Percentiles rank a stretch among this genome's conserved stretches.
Conservation (phyloP, 2,329 filamentous ascomycete genomes). For the Nemania sp. region DNA sequence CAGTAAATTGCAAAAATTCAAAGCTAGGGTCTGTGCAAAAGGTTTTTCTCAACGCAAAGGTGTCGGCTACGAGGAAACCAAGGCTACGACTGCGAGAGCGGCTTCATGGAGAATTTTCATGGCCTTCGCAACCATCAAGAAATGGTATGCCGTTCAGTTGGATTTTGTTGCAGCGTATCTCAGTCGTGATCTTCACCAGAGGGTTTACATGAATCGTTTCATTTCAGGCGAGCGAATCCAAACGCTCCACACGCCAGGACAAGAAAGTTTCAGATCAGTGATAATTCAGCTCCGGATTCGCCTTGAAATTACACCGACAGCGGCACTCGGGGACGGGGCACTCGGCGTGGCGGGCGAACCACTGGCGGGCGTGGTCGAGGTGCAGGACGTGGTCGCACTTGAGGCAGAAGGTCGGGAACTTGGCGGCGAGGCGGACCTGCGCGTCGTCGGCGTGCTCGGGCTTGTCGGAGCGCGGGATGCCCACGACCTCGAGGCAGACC, state of each 20-base stretch:
- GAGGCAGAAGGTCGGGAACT: conserved; percentile 70
- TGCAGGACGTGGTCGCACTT: conserved; percentile 70
- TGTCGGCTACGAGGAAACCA: too few relatives aligned
- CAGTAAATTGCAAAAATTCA: too few relatives aligned
- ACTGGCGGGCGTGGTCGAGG: conserved; percentile 67
- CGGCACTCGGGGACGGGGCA: conserved; percentile 71
- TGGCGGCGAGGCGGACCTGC: conserved; percentile 52
- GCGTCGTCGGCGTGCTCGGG: conserved; percentile 55
- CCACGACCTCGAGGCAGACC: conserved; percentile 68
- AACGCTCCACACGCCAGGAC: neutral
- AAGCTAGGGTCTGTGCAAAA: too few relatives aligned
- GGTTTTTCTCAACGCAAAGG: too few relatives aligned
- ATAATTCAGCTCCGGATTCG: conserved; percentile 63
- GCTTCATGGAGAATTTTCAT: too few relatives aligned
- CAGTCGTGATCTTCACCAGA: too few relatives aligned
- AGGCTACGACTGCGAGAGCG: too few relatives aligned
- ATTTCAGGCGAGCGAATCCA: neutral
- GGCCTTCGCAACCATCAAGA: too few relatives aligned
- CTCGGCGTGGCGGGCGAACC: conserved; percentile 67
- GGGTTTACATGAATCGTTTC: too few relatives aligned
- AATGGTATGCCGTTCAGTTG: too few relatives aligned
- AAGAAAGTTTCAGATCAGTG: too few relatives aligned
- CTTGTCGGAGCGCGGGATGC: conserved; percentile 63
- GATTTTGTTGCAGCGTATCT: too few relatives aligned
- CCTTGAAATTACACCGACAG: conserved; percentile 65